Conservation (phyloP, 2,329 filamentous ascomycete genomes). For the Graphilbum sp. region DNA sequence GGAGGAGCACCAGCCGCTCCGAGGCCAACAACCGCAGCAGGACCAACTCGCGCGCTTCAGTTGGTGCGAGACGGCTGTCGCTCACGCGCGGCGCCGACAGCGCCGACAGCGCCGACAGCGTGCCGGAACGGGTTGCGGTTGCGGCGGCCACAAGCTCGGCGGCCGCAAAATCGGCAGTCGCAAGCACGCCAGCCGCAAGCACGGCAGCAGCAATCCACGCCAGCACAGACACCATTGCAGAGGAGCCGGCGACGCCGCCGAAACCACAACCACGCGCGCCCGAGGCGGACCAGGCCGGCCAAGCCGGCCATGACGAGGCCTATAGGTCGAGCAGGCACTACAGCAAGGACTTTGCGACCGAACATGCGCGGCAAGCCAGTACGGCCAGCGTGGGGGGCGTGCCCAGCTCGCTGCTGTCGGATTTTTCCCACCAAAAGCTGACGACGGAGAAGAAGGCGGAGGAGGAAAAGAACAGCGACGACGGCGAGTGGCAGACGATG, state of each 20-base stretch:
- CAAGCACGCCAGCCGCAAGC: background rate
- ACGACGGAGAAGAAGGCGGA: constrained; percentile 35
- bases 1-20: constrained; percentile 6
- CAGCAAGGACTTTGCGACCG: constrained; percentile 11
- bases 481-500: constrained; percentile 84
- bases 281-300: background rate
- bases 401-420: too few relatives aligned
- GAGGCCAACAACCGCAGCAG: constrained; percentile 4
- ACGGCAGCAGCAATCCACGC: background rate
- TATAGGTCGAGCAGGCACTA: background rate
- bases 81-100: constrained; percentile 3
- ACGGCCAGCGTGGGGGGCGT: too few relatives aligned
- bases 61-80: constrained; percentile 4
- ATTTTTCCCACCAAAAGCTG: constrained; percentile 28
- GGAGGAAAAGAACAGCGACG: constrained; percentile 28
- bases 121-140: background rate
- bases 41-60: constrained; percentile 7
- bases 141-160: background rate
- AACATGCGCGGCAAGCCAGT: constrained; percentile 22
- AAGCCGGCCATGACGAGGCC: background rate
- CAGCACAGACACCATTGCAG: constrained; percentile 3
- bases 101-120: background rate
- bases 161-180: background rate
- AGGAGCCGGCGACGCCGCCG: constrained; percentile 12
- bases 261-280: constrained; percentile 5